These are phyloP conservation scores for Corchorus olitorius DNA, from an alignment of 345 rosid species.

Conservation along the genomic window DNA sequence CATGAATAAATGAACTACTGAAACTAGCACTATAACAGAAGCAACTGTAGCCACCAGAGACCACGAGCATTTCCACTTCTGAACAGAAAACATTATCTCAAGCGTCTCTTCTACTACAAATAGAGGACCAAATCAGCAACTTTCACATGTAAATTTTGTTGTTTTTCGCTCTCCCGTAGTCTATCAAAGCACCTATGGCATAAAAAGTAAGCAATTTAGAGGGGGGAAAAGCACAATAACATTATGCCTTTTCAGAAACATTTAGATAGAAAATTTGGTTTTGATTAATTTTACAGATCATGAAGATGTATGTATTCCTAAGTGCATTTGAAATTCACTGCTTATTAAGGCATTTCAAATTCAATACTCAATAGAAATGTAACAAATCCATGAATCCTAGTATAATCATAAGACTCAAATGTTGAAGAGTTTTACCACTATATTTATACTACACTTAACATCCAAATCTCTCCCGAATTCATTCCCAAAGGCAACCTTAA, in stretches of 20 bases:
- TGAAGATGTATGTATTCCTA: not conserved
- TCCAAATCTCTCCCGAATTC: not conserved
- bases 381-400: not conserved
- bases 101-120: slow-evolving; percentile 6
- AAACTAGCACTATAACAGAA: slow-evolving; percentile 59
- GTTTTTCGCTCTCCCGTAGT: not conserved
- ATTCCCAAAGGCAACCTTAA: not conserved
- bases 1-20: slow-evolving; percentile 70
- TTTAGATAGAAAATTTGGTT: not conserved
- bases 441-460: not conserved
- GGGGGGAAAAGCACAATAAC: not conserved
- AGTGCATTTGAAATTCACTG: not conserved
- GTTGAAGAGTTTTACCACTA: not conserved
- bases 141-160: slow-evolving; percentile 1
- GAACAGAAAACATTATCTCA: slow-evolving; percentile 48
- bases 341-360: not conserved
- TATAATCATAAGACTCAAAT: not conserved
- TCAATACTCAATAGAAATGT: slow-evolving; percentile 1
- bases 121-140: not conserved
- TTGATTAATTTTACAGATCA: not conserved
- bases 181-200: slow-evolving; percentile 3
- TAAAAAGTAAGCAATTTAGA: slow-evolving; percentile 9
- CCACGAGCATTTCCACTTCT: slow-evolving; percentile 78
- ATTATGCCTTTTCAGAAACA: not conserved
- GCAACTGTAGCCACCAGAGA: slow-evolving; percentile 60